Conservation (phyloP, 352 stramenopile species). For the Pythium sp. region DNA sequence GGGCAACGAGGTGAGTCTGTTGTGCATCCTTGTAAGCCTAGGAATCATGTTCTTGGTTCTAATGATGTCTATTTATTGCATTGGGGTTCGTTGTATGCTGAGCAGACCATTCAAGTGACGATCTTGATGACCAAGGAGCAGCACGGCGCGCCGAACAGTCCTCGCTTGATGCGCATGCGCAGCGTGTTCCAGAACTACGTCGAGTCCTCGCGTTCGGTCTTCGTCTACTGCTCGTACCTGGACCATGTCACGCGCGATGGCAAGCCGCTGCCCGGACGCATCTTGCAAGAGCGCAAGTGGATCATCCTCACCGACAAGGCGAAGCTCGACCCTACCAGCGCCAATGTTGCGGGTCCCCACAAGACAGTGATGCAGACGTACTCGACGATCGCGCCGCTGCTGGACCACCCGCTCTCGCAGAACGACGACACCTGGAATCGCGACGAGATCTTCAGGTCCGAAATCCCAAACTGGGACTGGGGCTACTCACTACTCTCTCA, state of each 20-base stretch:
- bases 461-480: slow-evolving; percentile 8
- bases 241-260: background rate
- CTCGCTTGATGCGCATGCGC: slow-evolving; percentile 3
- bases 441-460: background rate
- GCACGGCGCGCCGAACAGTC: background rate
- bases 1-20: background rate
- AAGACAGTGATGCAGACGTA: slow-evolving; percentile 8
- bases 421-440: slow-evolving; percentile 3
- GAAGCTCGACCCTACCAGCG: background rate
- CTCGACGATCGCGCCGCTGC: slow-evolving; percentile 12
- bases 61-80: background rate
- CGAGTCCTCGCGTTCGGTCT: background rate
- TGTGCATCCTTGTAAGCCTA: background rate
- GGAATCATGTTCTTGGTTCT: background rate
- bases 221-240: slow-evolving; percentile 7
- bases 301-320: slow-evolving; percentile 5
- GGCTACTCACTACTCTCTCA: slow-evolving; percentile 6
- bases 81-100: background rate
- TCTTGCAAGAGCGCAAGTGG: slow-evolving; percentile 15
- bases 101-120: background rate
- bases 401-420: slow-evolving; percentile 1
- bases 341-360: background rate
- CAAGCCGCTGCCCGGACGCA: slow-evolving; percentile 4
- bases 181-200: slow-evolving; percentile 9
- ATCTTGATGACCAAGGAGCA: slow-evolving; percentile 10